Evolutionary conservation across 352 stramenopile genomes (phyloP).

Genomic region (Phytophthora tentaculata): DNA sequence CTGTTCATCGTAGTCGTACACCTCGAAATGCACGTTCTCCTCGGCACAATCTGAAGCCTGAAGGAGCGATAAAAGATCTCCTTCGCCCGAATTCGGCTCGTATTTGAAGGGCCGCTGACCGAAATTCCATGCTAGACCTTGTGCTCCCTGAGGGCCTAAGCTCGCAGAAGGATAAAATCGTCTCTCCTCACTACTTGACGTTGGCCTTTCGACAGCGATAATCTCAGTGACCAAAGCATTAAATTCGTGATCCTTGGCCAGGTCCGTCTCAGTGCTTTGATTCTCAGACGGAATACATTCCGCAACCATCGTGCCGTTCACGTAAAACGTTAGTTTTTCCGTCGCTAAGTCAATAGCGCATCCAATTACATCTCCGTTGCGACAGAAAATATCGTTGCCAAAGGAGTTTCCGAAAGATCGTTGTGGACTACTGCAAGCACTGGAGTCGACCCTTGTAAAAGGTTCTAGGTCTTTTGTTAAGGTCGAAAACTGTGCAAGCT

Average conservation of each 20-base stretch:
- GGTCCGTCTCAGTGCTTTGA: not conserved
- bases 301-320: conserved; percentile 60
- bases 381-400: conserved; percentile 55
- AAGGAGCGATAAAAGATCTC: conserved; percentile 42
- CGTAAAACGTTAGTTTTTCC: conserved; percentile 55
- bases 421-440: conserved; percentile 44
- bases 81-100: conserved; percentile 25
- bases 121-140: conserved; percentile 79
- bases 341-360: conserved; percentile 45
- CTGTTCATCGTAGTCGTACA: conserved; percentile 59
- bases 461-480: conserved; percentile 17
- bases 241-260: conserved; percentile 35
- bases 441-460: conserved; percentile 28
- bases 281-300: conserved; percentile 1
- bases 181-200: not conserved
- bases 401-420: conserved; percentile 33
- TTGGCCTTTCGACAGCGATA: conserved; percentile 20
- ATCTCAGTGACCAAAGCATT: conserved; percentile 60
- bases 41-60: conserved; percentile 33
- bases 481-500: conserved; percentile 39
- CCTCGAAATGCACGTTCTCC: conserved; percentile 54
- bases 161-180: conserved; percentile 43
- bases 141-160: conserved; percentile 58
- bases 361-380: conserved; percentile 61
- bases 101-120: conserved; percentile 67